Evolutionary conservation across 306 rosid genomes (phyloP).

Genomic region (Dryas octopetala): DNA sequence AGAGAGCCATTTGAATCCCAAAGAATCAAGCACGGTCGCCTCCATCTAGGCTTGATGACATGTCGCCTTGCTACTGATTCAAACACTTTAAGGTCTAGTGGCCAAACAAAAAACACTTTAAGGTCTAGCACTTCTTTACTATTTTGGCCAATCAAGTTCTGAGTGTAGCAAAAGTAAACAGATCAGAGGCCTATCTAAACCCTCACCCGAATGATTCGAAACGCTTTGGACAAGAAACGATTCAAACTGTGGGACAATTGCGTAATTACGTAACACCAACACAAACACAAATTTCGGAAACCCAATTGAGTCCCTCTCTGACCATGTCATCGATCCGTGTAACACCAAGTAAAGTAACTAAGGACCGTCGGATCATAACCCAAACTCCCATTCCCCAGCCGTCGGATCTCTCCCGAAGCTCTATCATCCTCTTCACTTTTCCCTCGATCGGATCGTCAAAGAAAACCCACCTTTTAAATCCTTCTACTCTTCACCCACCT

Average conservation of each 20-base stretch:
- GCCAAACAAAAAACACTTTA: background rate
- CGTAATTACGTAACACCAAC: slow-evolving; percentile 5
- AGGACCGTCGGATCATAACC: slow-evolving; percentile 24
- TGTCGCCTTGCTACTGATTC: slow-evolving; percentile 12
- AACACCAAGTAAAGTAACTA: background rate
- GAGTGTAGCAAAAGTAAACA: background rate
- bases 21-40: background rate
- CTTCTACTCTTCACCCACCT: slow-evolving; percentile 19
- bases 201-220: background rate
- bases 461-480: slow-evolving; percentile 39
- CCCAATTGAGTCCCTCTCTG: background rate
- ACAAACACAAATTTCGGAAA: background rate
- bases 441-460: slow-evolving; percentile 27
- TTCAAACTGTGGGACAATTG: slow-evolving; percentile 23
- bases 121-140: background rate
- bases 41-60: background rate
- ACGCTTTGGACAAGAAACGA: slow-evolving; percentile 3
- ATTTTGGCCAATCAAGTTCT: slow-evolving; percentile 12
- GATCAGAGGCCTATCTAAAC: background rate
- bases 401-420: slow-evolving; percentile 23
- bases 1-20: background rate
- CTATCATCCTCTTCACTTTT: slow-evolving; percentile 13
- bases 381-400: slow-evolving; percentile 31
- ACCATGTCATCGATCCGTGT: slow-evolving; percentile 51
- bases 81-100: background rate